phyloP scores from a whole-genome alignment of 805 yeast species.

The Debaryomyces hansenii region DNA sequence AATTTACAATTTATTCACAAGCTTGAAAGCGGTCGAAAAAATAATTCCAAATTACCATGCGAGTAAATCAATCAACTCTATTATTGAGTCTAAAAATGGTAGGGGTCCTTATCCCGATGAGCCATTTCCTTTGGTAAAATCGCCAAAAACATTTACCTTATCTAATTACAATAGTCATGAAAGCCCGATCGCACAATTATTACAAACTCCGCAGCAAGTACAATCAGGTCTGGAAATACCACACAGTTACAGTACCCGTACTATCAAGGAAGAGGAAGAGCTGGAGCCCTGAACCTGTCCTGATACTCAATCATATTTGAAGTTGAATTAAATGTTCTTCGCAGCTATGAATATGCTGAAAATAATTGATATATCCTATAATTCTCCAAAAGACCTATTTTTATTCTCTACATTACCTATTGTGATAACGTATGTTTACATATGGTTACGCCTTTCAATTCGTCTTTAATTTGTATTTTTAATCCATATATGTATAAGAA shows the following conservation, averaged over 20 bases:
- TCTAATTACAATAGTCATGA: conserved; percentile 34
- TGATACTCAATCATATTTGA: background rate
- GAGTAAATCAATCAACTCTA: conserved; percentile 26
- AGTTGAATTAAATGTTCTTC: background rate
- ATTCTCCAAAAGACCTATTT: no score
- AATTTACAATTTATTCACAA: conserved; percentile 28
- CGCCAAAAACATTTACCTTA: conserved; percentile 42
- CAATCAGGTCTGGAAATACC: conserved; percentile 14
- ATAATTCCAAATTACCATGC: conserved; percentile 31
- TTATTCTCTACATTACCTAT: no score
- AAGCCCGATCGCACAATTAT: conserved; percentile 37
- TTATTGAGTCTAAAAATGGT: background rate
- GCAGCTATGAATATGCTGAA: no score
- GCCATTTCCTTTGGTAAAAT: conserved; percentile 30
- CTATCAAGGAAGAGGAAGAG: conserved; percentile 40
- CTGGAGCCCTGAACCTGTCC: conserved; percentile 1
- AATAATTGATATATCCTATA: no score
- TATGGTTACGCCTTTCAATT: no score
- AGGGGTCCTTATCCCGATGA: conserved; percentile 3
- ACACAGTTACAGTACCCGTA: conserved; percentile 35
- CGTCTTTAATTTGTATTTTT: no score
- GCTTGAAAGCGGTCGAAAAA: conserved; percentile 30
- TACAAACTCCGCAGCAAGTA: conserved; percentile 17
- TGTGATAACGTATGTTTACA: no score
- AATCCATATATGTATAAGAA: background rate